phyloP scores from a whole-genome alignment of 2,329 filamentous ascomycete species.

The Chalaropsis ovoidea region DNA sequence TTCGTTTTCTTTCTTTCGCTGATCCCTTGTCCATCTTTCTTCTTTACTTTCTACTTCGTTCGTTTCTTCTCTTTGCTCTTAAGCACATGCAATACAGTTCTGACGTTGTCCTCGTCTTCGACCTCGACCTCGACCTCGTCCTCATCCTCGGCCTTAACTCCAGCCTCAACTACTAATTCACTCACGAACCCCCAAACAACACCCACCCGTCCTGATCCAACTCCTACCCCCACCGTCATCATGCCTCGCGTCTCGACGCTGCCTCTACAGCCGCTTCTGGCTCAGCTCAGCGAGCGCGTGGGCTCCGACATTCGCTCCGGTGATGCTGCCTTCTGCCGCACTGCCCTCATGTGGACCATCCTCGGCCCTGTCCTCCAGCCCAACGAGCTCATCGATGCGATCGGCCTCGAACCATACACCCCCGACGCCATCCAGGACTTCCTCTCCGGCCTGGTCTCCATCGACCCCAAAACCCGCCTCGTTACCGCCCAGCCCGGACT shows the following conservation, averaged over 20 bases:
- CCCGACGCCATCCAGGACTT: neutral
- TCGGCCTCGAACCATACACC: slow-evolving; percentile 20
- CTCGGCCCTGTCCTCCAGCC: slow-evolving; percentile 18
- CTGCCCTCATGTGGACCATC: slow-evolving; percentile 23
- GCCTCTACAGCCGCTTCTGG: slow-evolving; percentile 7
- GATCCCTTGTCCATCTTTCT: neutral
- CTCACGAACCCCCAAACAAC: neutral
- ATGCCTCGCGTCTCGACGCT: slow-evolving; percentile 9
- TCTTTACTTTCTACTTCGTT: neutral
- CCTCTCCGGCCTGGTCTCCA: slow-evolving; percentile 17
- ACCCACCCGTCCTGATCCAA: neutral
- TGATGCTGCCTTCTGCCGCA: slow-evolving; percentile 24
- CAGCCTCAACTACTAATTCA: neutral
- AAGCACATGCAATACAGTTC: neutral
- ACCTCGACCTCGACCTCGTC: neutral
- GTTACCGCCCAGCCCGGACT: slow-evolving; percentile 18
- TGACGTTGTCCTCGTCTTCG: neutral
- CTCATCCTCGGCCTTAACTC: neutral
- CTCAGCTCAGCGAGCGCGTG: slow-evolving; percentile 17
- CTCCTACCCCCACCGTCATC: neutral
- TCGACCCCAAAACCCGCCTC: slow-evolving; percentile 5
- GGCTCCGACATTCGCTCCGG: slow-evolving; percentile 22
- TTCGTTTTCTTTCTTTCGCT: slow-evolving; percentile 3
- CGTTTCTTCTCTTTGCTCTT: neutral
- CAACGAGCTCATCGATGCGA: slow-evolving; percentile 21